Evolutionary conservation across 345 rosid species (phyloP).

Genomic region (Gossypium sturtianum): DNA sequence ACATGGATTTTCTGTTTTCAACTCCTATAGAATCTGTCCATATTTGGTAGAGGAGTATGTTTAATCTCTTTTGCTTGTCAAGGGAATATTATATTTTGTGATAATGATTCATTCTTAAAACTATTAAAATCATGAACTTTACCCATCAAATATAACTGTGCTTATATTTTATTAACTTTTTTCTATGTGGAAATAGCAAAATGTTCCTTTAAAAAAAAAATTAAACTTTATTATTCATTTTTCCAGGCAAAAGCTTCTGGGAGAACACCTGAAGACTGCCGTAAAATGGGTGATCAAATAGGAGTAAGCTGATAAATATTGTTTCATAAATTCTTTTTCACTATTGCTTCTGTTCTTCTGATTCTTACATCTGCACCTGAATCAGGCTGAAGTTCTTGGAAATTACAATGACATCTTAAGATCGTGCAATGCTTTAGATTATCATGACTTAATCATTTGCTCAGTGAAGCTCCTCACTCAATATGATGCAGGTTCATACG

Average conservation of each 20-base stretch:
- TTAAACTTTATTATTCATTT: slow-evolving; percentile 10
- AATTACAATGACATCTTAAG: slow-evolving; percentile 59
- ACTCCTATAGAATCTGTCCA: neutral
- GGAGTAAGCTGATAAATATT: slow-evolving; percentile 54
- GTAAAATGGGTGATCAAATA: slow-evolving; percentile 54
- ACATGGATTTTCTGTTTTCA: neutral
- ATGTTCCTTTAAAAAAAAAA: neutral
- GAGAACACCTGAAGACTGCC: slow-evolving; percentile 55
- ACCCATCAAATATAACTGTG: neutral
- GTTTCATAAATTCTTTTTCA: slow-evolving; percentile 18
- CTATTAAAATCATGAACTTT: neutral
- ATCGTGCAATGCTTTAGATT: slow-evolving; percentile 87
- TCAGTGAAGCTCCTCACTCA: slow-evolving; percentile 69
- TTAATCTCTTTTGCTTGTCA: neutral
- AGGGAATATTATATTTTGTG: neutral
- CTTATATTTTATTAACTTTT: neutral
- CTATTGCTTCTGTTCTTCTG: slow-evolving; percentile 20
- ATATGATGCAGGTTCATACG: slow-evolving; percentile 64
- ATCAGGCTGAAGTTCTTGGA: slow-evolving; percentile 74
- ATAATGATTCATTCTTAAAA: neutral
- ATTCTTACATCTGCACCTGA: slow-evolving; percentile 24
- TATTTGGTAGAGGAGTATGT: neutral
- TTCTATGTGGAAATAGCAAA: neutral
- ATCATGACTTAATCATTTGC: slow-evolving; percentile 84
- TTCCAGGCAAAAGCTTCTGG: slow-evolving; percentile 92